Percentiles rank a stretch among this genome's conserved stretches.
phyloP scores from a whole-genome alignment of 2,329 filamentous ascomycete species.

The Didymellaceae sp. region DNA sequence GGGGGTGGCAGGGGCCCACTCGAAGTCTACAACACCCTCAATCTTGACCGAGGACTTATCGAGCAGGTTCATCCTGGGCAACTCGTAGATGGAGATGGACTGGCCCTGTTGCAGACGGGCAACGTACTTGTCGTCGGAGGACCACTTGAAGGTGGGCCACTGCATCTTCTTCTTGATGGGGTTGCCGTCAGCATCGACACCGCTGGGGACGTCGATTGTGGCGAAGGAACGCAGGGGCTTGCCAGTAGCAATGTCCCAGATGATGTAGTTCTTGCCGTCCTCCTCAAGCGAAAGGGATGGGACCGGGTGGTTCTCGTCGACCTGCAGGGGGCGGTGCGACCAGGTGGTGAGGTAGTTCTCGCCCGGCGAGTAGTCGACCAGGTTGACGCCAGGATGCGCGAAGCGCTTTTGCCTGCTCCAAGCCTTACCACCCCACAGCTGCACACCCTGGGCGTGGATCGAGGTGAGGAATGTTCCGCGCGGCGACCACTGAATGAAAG shows the following conservation, averaged over 20 bases:
- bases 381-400: constrained; percentile 92
- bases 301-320: constrained; percentile 87
- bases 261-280: constrained; percentile 98
- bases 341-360: constrained; percentile 96
- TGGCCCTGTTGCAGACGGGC: constrained; percentile 87
- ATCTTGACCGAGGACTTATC: constrained; percentile 95
- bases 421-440: constrained; percentile 90
- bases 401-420: constrained; percentile 94
- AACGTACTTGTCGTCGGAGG: constrained; percentile 94
- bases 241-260: constrained; percentile 93
- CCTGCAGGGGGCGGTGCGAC: constrained; percentile 91
- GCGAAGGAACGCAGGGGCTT: constrained; percentile 92
- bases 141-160: constrained; percentile 99
- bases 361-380: constrained; percentile 91
- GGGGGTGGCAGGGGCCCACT: constrained; percentile 89
- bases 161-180: constrained; percentile 88
- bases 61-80: constrained; percentile 85
- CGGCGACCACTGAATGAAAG: constrained; percentile 97
- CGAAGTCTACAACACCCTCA: constrained; percentile 95
- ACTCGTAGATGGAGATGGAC: constrained; percentile 89
- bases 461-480: constrained; percentile 93
- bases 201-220: constrained; percentile 79
- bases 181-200: constrained; percentile 66
- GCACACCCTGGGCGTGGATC: constrained; percentile 93
- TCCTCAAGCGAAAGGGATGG: constrained; percentile 79